Conservation (phyloP, 2,329 filamentous ascomycete species). For the Pleurostoma richardsiae region DNA sequence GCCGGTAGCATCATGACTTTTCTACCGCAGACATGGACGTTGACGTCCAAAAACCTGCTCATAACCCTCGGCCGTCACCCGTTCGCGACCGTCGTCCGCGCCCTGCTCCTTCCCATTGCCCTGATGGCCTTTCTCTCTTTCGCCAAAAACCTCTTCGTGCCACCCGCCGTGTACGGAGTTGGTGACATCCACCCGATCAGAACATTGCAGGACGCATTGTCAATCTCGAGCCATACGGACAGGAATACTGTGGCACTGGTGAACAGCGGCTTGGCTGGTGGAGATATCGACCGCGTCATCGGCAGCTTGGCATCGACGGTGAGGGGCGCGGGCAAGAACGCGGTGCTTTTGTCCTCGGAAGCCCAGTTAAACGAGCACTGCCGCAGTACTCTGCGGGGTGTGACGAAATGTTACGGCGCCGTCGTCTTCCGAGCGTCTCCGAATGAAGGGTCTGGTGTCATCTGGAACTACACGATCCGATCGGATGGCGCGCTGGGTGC, state of each 20-base stretch:
- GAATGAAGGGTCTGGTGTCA: constrained; percentile 40
- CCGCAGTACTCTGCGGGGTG: constrained; percentile 53
- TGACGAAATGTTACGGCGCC: constrained; percentile 68
- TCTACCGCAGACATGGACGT: constrained; percentile 53
- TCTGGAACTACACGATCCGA: constrained; percentile 71
- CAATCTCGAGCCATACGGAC: constrained; percentile 43
- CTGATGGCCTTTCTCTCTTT: constrained; percentile 60
- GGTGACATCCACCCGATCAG: constrained; percentile 56
- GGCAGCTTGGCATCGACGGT: constrained; percentile 55
- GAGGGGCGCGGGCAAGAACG: constrained; percentile 43
- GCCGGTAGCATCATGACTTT: constrained; percentile 36
- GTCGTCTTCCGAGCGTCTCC: constrained; percentile 68
- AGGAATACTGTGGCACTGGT: constrained; percentile 72
- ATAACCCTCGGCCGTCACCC: constrained; percentile 52
- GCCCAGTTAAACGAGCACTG: constrained; percentile 40
- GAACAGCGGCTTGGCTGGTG: constrained; percentile 65
- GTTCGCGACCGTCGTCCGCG: constrained; percentile 46
- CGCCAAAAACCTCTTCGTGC: constrained; percentile 78
- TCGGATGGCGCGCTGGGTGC: constrained; percentile 54
- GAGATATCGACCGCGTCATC: constrained; percentile 70
- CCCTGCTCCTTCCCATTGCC: constrained; percentile 53
- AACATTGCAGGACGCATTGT: constrained; percentile 59
- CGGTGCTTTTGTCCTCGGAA: constrained; percentile 15
- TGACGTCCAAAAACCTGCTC: constrained; percentile 58
- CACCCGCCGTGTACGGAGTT: constrained; percentile 71